These are phyloP conservation scores for Pleomassaria siparia DNA, from an alignment of 2,329 filamentous ascomycete species.

Conservation along the genomic window DNA sequence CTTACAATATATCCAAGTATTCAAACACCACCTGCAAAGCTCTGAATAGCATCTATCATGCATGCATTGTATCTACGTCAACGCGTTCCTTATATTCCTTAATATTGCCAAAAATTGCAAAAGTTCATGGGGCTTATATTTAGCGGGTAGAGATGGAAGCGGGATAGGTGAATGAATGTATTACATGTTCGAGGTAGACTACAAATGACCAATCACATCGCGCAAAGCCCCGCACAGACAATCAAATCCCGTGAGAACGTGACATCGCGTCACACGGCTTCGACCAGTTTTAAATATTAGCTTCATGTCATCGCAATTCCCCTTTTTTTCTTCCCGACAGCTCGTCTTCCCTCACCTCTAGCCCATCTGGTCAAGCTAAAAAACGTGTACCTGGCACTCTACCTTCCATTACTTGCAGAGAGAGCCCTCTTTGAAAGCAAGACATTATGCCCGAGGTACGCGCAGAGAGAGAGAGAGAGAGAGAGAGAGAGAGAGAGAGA, in stretches of 20 bases:
- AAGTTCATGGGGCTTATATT: no score
- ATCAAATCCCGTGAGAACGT: constrained; percentile 36
- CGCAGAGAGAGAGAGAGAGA: no score
- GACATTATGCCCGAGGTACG: constrained; percentile 42
- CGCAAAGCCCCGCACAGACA: constrained; percentile 8
- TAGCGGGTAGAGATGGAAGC: no score
- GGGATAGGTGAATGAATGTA: no score
- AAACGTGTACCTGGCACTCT: neutral
- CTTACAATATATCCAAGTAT: no score
- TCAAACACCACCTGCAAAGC: no score
- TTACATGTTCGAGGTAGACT: no score
- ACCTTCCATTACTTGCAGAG: neutral
- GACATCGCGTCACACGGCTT: constrained; percentile 20
- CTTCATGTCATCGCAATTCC: constrained; percentile 6
- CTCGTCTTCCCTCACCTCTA: neutral
- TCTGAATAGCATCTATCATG: no score
- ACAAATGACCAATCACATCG: constrained; percentile 30
- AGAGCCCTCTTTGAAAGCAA: neutral
- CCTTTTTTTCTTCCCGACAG: neutral
- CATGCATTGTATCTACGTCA: no score
- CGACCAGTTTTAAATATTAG: constrained; percentile 4
- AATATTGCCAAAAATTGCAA: no score
- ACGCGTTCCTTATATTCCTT: no score
- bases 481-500: no score
- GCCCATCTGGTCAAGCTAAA: neutral